Base-by-base conservation (phyloP, 2,329 filamentous ascomycete genomes). In the Colletotrichum shisoi region DNA sequence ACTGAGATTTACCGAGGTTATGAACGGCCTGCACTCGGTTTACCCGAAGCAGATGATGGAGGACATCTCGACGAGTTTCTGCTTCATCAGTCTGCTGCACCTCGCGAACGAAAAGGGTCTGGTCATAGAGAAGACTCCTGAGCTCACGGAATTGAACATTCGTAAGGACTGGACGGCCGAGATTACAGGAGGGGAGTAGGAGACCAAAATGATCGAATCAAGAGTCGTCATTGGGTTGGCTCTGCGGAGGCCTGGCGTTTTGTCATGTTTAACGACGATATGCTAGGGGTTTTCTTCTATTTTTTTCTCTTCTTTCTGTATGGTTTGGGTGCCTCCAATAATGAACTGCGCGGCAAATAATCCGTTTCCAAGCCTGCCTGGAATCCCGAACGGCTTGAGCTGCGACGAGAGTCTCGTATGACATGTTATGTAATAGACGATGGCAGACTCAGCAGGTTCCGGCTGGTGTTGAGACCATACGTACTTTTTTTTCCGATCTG, bases 11-110 rank as follows among this genome's bases (percentile, higher is more conserved):
- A 98, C 94, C 0, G 83, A 90, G 21, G 89, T 99, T 67, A 96
- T 99, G 88, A 96, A 96, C 76, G 89, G 89, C 69, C 81, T 99
- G 53, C 91, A 96, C 76, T 80, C 84, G 4, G 93, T 97, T 8
- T 99, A 99, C 74, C 90, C 93, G 12, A 91, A 92, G 77, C 85
- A 91, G 71, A 87, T 89, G 68, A 92, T 99, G 88, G 89, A 91
- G 68, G 95, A 99, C 78, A 98, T 99, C 74, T 97, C 93, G 42
- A 99, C 95, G 0, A 96, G 87, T 70, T 90, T 82, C 79, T 96
- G 95, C 77, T 99, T 98, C 80, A 99, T 99, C 74, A 96, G 92
- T 73, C 80, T 97, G 65, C 81, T 97, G 71, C 94, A 97, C 79
- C 77, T 97, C 73, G 94, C 94, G 67, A 97, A 97, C 79, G 94